Evolutionary conservation across 495 filamentous ascomycete genomes (phyloP).

Genomic region (Hamigera avellanea): DNA sequence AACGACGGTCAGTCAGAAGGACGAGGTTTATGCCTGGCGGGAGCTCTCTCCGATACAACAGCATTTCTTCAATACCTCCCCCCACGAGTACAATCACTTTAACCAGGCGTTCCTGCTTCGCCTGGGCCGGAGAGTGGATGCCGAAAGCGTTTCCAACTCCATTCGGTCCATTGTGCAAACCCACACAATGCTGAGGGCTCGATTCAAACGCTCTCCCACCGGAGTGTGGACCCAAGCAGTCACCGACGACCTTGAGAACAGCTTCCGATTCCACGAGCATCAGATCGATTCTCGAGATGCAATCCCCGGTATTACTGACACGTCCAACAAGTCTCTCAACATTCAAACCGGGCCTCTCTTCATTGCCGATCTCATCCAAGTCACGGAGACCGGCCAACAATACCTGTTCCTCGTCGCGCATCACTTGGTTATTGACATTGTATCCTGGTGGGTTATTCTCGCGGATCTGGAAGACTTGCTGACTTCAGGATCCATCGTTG

Average conservation of each 20-base stretch:
- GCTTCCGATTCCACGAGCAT: conserved; percentile 6
- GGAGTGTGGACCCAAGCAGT: conserved; percentile 18
- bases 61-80: conserved; percentile 40
- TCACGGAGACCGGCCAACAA: conserved; percentile 25
- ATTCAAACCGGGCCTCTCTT: conserved; percentile 14
- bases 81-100: conserved; percentile 40
- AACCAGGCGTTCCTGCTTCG: conserved; percentile 49
- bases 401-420: conserved; percentile 37
- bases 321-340: conserved; percentile 8
- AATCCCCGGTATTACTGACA: neutral
- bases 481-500: conserved; percentile 14
- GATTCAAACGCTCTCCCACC: conserved; percentile 27
- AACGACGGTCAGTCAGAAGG: conserved; percentile 3
- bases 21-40: neutral
- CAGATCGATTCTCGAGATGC: conserved; percentile 1
- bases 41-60: conserved; percentile 53
- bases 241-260: conserved; percentile 2
- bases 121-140: conserved; percentile 25
- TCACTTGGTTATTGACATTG: conserved; percentile 43
- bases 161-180: conserved; percentile 37
- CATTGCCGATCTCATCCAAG: conserved; percentile 23
- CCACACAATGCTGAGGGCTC: conserved; percentile 52
- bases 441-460: conserved; percentile 43
- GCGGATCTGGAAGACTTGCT: conserved; percentile 42
- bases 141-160: conserved; percentile 31